phyloP scores from a whole-genome alignment of 805 yeast genomes.

The Lipomyces sp. region DNA sequence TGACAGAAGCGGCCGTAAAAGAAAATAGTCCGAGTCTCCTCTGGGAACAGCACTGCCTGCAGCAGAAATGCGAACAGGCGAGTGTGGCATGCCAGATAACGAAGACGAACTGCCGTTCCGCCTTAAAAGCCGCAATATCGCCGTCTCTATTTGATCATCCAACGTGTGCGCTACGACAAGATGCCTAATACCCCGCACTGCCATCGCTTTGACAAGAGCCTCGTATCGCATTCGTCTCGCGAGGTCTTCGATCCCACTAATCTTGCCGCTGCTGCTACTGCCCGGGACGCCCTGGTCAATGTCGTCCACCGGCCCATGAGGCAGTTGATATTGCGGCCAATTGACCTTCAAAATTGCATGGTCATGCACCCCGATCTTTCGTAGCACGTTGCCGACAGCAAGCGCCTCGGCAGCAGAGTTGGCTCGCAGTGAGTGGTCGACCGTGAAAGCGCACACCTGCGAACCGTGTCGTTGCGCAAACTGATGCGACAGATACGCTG shows the following conservation, averaged over 20 bases:
- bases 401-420: conserved; percentile 52
- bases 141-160: conserved; percentile 74
- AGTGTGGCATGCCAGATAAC: conserved; percentile 41
- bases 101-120: conserved; percentile 44
- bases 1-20: conserved; percentile 54
- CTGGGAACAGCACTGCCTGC: conserved; percentile 5
- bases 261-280: neutral
- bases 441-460: conserved; percentile 50
- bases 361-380: conserved; percentile 1
- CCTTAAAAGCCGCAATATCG: conserved; percentile 49
- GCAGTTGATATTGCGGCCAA: neutral
- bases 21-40: conserved; percentile 25
- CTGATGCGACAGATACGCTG: conserved; percentile 49
- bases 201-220: conserved; percentile 45
- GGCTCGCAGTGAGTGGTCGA: conserved; percentile 58
- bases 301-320: neutral
- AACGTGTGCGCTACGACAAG: conserved; percentile 63
- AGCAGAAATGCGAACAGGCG: conserved; percentile 33
- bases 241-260: conserved; percentile 1
- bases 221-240: conserved; percentile 58
- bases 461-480: conserved; percentile 37
- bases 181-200: conserved; percentile 35
- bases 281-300: neutral
- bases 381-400: conserved; percentile 1
- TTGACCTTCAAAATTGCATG: neutral